Percentiles rank a stretch among this genome's conserved stretches.
Conservation (phyloP, 1,284 basidiomycete genomes). For the Leccinum colubrinum region DNA sequence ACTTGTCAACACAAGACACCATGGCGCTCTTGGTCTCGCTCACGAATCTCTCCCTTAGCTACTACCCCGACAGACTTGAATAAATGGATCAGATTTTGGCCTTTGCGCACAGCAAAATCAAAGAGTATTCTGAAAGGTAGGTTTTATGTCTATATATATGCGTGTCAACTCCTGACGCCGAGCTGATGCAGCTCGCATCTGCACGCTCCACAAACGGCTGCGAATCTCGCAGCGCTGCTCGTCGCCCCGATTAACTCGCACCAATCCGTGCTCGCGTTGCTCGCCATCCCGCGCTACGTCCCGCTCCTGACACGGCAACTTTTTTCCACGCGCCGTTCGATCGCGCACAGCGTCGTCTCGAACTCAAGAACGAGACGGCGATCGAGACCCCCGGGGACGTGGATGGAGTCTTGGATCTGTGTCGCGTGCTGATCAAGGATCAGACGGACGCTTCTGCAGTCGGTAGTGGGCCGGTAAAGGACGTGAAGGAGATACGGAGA, state of each 20-base stretch:
- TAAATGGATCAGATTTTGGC: conserved; percentile 93
- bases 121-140: conserved; percentile 79
- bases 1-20: too few species aligned
- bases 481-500: conserved; percentile 51
- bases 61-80: conserved; percentile 92
- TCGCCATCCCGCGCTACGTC: conserved; percentile 87
- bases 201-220: conserved; percentile 81
- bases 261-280: conserved; percentile 88
- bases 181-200: conserved; percentile 68
- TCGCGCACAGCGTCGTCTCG: conserved; percentile 89
- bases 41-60: conserved; percentile 59
- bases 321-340: conserved; percentile 84
- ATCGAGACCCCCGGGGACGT: conserved; percentile 91
- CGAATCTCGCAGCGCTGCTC: conserved; percentile 86
- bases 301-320: conserved; percentile 82
- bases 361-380: conserved; percentile 91
- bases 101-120: conserved; percentile 84
- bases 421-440: conserved; percentile 88
- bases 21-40: too few species aligned
- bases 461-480: conserved; percentile 16
- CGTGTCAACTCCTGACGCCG: background rate
- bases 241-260: conserved; percentile 93
- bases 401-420: conserved; percentile 86
- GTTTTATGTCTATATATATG: conserved; percentile 13
- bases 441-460: conserved; percentile 64